Evolutionary conservation across 225 moss, liverwort and hornwort species (phyloP).

Genomic region (Pseudisothecium myosuroides): DNA sequence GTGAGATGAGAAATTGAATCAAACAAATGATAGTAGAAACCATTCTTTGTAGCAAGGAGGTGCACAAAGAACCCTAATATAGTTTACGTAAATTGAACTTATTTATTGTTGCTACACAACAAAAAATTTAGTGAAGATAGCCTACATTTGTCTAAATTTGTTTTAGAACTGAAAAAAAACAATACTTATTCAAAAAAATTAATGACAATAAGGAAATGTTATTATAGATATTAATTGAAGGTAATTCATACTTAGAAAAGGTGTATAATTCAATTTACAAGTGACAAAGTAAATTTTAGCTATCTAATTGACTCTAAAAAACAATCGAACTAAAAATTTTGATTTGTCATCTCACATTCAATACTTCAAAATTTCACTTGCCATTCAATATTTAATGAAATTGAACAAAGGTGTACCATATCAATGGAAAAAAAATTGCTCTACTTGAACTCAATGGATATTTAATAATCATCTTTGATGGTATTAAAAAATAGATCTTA

Average conservation of each 20-base stretch:
- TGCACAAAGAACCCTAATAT: neutral
- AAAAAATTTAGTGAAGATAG: neutral
- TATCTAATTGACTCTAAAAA: neutral
- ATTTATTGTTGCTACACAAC: neutral
- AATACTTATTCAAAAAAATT: neutral
- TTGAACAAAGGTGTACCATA: neutral
- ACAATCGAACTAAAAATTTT: neutral
- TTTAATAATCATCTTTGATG: neutral
- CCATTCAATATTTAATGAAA: neutral
- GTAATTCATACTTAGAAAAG: neutral
- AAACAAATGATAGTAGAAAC: neutral
- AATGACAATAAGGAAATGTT: neutral
- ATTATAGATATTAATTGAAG: neutral
- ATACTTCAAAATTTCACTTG: neutral
- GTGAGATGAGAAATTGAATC: neutral
- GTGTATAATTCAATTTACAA: neutral
- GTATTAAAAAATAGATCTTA: too few species aligned
- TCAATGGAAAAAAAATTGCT: neutral
- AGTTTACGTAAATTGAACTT: neutral
- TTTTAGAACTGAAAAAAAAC: neutral
- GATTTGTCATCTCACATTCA: neutral
- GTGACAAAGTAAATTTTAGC: neutral
- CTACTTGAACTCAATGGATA: neutral
- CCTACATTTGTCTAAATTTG: neutral
- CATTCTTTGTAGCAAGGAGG: fast-evolving